Percentiles rank a stretch among this genome's conserved stretches.
Conservation (phyloP, 78 protist genomes). For the Dictyostelium purpureum region DNA sequence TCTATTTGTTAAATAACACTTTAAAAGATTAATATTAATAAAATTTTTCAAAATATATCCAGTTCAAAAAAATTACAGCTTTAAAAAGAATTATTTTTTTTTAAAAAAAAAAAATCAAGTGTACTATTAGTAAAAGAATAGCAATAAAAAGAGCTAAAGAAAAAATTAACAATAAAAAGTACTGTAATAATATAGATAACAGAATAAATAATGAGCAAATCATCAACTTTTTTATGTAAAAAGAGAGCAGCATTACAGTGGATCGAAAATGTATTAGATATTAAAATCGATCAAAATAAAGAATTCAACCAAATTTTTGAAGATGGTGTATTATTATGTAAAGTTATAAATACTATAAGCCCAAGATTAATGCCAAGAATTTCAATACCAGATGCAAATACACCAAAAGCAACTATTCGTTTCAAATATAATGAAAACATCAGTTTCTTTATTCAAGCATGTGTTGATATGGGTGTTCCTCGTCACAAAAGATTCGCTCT, state of each 20-base stretch:
- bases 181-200: neutral
- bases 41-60: too few species aligned
- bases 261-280: constrained; percentile 55
- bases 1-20: too few species aligned
- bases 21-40: too few species aligned
- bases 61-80: too few species aligned
- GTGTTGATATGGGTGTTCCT: constrained; percentile 69
- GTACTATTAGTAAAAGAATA: too few species aligned
- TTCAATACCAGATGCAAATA: constrained; percentile 54
- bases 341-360: constrained; percentile 45
- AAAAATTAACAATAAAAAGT: too few species aligned
- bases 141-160: too few species aligned
- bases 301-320: constrained; percentile 16
- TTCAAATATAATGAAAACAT: constrained; percentile 55
- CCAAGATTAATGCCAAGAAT: constrained; percentile 75
- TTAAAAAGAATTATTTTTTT: too few species aligned
- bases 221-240: constrained; percentile 20
- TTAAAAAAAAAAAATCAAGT: too few species aligned
- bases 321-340: constrained; percentile 66
- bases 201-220: neutral
- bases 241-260: constrained; percentile 60
- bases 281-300: neutral
- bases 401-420: constrained; percentile 21
- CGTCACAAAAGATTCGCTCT: constrained; percentile 47
- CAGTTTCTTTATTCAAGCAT: constrained; percentile 57